A percentile compares a stretch with the other conserved stretches of the same genome.
These are phyloP conservation scores for Nigrospora sphaerica DNA, from an alignment of 2,329 filamentous ascomycete genomes.

Conservation along the genomic window DNA sequence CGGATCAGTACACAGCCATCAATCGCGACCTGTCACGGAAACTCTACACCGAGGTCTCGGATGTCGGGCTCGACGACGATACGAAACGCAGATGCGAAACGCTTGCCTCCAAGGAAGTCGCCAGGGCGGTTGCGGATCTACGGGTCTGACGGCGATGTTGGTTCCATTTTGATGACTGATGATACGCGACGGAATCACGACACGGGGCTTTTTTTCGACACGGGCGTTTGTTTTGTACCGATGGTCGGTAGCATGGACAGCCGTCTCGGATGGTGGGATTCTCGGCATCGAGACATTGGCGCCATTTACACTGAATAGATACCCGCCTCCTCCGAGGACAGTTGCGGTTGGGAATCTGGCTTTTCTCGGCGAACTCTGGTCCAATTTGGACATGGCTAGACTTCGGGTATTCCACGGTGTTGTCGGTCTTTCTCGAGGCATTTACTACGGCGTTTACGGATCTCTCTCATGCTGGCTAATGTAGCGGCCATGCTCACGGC, in stretches of 20 bases:
- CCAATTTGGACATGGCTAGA: too few species aligned
- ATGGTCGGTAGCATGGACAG: neutral
- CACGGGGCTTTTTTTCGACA: slow-evolving; percentile 5
- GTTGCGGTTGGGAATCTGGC: too few species aligned
- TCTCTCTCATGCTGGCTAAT: too few species aligned
- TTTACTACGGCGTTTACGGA: too few species aligned
- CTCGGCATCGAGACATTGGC: neutral
- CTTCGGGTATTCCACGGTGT: too few species aligned
- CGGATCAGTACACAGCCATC: slow-evolving; percentile 87
- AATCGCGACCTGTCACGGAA: slow-evolving; percentile 84
- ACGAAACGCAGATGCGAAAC: slow-evolving; percentile 66
- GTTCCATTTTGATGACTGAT: slow-evolving; percentile 5
- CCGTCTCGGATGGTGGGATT: neutral
- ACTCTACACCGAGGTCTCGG: slow-evolving; percentile 66
- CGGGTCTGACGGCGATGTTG: slow-evolving; percentile 11
- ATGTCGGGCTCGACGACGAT: slow-evolving; percentile 54
- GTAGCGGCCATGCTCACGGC: too few species aligned
- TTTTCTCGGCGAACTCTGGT: too few species aligned
- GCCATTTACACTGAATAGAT: neutral
- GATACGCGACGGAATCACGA: slow-evolving; percentile 4
- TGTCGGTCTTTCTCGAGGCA: too few species aligned
- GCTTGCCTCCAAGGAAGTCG: slow-evolving; percentile 72
- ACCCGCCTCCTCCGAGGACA: too few species aligned
- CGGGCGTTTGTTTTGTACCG: slow-evolving; percentile 9
- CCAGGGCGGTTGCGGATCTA: slow-evolving; percentile 53